Percentiles rank a stretch among this genome's conserved stretches.
These are phyloP conservation scores for Cryomyces minteri DNA, from an alignment of 495 filamentous ascomycete genomes.

Conservation along the genomic window DNA sequence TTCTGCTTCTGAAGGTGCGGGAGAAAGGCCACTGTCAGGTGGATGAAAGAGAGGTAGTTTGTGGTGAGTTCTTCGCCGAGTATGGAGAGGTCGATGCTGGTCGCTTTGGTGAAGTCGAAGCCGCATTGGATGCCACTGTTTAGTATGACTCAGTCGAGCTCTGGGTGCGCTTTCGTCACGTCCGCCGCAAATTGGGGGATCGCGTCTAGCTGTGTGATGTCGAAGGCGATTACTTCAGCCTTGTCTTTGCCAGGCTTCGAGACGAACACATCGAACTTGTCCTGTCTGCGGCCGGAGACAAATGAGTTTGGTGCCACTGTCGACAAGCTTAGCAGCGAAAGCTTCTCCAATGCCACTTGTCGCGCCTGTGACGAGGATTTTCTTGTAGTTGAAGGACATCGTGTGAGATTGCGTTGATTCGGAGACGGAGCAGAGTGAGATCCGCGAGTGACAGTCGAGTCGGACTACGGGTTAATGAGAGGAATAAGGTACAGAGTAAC, in stretches of 20 bases:
- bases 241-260: conserved; percentile 37
- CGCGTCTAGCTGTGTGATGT: conserved; percentile 41
- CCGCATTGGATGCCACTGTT: conserved; percentile 38
- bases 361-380: conserved; percentile 50
- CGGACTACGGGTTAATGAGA: too few species aligned
- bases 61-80: conserved; percentile 39
- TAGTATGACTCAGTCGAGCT: conserved; percentile 36
- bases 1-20: conserved; percentile 37
- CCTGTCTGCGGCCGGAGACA: conserved; percentile 43
- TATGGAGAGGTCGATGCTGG: conserved; percentile 31
- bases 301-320: conserved; percentile 40
- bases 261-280: conserved; percentile 44
- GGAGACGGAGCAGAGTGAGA: too few species aligned
- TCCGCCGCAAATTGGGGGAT: conserved; percentile 36
- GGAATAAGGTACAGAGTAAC: too few species aligned
- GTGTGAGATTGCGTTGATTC: too few species aligned
- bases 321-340: conserved; percentile 42
- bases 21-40: conserved; percentile 42
- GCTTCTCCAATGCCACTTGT: conserved; percentile 54
- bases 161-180: conserved; percentile 35
- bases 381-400: conserved; percentile 31
- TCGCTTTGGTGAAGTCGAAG: conserved; percentile 42
- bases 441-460: too few species aligned
- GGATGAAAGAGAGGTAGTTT: conserved; percentile 48
- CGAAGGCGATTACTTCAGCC: conserved; percentile 33